Base-by-base conservation (phyloP, 768 basidiomycete species). In the Flagelloscypha sp. region DNA sequence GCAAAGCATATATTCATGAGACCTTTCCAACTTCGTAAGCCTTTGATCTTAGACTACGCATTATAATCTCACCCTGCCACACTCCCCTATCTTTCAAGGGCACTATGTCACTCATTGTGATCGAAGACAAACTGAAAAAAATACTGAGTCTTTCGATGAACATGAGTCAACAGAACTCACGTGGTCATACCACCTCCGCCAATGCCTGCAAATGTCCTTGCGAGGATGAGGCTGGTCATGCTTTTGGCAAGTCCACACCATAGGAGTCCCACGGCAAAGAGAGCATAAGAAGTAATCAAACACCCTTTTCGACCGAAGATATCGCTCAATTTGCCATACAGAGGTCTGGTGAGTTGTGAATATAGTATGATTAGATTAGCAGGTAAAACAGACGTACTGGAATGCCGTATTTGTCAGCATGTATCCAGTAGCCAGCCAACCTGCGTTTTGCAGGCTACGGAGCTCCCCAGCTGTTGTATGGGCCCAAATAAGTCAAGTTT, bases 351-450 rank as follows among this genome's bases (percentile, higher is more conserved):
- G 13, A 11, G n/a, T 7, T 16, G 15, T 16, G 19, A 6, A 18
- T 25, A n/a, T 2, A 24, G 31, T 27, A n/a, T 42, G 28, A 9
- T 10, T 7, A 10, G 7, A 11, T 16, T 22, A 36, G 23, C 18
- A 16, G 13, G 6, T 13, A 29, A 22, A 38, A 6, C 23, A 22
- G 17, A 56, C 66, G 29, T 30, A 78, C 76, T 78, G 77, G 42
- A 79, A 74, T 39, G 68, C 73, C 0, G 76, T 72, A 24, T 72
- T 54, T 0, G 75, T 74, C 36, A 80, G 49, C 57, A 80, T 65
- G 46, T 79, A 79, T 0, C 70, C 69, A 0, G 76, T 79, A 3
- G 75, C 71, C 19, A 80, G 74, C 76, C 76, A 80, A 42, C 75
- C 76, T 1, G 76, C 76, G 37, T 70, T 77, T 41, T 79, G 73